Percentiles rank a stretch among this genome's conserved stretches.
Conservation (phyloP, 108 stramenopile genomes). For the Cyclostephanos invisitatus region DNA sequence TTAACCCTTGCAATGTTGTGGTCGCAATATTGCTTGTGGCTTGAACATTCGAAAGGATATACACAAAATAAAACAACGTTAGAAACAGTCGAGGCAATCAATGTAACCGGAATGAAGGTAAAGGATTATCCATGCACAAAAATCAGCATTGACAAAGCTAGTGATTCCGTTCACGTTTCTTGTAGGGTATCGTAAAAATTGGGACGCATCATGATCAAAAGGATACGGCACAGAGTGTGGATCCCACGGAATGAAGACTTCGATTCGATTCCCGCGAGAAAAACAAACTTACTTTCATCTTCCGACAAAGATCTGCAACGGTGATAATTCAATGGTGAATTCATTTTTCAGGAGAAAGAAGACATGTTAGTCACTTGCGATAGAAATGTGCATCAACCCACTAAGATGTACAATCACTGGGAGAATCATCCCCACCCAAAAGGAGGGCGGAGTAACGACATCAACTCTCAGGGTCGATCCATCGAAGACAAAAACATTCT, state of each 20-base stretch:
- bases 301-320: not conserved
- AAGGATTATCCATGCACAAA: constrained; percentile 11
- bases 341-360: not conserved
- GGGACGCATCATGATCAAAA: constrained; percentile 24
- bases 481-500: constrained; percentile 31
- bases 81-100: not conserved
- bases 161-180: constrained; percentile 10
- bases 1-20: too few species aligned
- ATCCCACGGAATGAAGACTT: constrained; percentile 9
- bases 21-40: too few species aligned
- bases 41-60: too few species aligned
- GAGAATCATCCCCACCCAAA: not conserved
- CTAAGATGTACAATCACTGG: constrained; percentile 27
- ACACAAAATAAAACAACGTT: too few species aligned
- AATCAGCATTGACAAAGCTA: constrained; percentile 5
- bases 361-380: not conserved
- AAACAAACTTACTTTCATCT: not conserved
- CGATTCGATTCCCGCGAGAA: not conserved
- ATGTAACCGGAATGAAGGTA: constrained; percentile 9
- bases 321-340: not conserved
- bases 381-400: constrained; percentile 38
- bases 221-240: constrained; percentile 46
- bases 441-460: constrained; percentile 14
- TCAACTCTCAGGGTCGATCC: constrained; percentile 54
- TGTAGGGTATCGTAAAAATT: constrained; percentile 46